Conservation (phyloP, 768 basidiomycete genomes). For the Coprinopsis strossmayeri region DNA sequence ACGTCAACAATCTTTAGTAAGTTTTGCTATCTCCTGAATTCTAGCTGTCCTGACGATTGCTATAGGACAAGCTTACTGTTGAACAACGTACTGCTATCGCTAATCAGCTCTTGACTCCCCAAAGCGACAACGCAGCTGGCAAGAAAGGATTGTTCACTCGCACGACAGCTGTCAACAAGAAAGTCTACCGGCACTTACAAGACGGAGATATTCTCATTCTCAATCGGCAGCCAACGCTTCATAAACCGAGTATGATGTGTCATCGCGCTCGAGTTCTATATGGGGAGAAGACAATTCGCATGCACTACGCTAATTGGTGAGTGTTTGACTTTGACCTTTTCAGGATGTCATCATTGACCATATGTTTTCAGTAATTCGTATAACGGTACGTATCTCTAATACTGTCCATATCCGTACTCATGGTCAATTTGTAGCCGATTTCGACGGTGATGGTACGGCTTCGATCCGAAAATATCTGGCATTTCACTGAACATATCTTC, state of each 20-base stretch:
- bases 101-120: constrained; percentile 89
- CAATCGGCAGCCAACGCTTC: constrained; percentile 96
- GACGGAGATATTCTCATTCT: constrained; percentile 95
- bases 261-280: constrained; percentile 87
- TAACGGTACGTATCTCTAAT: constrained; percentile 58
- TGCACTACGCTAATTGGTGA: constrained; percentile 99
- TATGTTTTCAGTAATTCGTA: constrained; percentile 77
- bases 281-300: constrained; percentile 97
- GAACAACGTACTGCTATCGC: constrained; percentile 95
- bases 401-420: constrained; percentile 7
- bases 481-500: constrained; percentile 1
- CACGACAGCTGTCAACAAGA: constrained; percentile 84
- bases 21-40: constrained; percentile 15
- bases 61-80: constrained; percentile 78
- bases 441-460: constrained; percentile 29
- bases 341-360: constrained; percentile 12
- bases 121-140: constrained; percentile 57
- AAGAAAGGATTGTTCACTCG: constrained; percentile 69
- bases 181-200: constrained; percentile 90
- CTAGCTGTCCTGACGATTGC: background rate
- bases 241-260: constrained; percentile 99
- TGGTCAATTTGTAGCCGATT: too few species aligned
- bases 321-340: constrained; percentile 19
- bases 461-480: background rate
- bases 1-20: constrained; percentile 73